Conservation (phyloP, 2,329 filamentous ascomycete species). For the Ramularia collo-cygni region DNA sequence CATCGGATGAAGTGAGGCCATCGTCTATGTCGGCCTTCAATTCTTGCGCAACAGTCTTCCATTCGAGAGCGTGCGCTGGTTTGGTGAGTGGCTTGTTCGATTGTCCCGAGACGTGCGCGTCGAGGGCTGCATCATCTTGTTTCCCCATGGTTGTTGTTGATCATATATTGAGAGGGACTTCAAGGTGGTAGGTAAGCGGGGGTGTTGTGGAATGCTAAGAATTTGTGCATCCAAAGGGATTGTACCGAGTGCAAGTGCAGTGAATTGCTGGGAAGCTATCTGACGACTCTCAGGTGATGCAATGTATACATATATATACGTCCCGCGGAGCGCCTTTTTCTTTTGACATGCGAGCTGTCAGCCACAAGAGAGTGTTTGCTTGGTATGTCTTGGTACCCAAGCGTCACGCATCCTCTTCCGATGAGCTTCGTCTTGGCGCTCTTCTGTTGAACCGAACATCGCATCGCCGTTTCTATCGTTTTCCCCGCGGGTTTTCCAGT, state of each 20-base stretch:
- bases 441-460: too few species aligned
- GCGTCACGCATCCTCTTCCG: background rate
- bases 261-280: too few species aligned
- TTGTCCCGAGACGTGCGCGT: background rate
- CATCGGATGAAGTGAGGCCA: constrained; percentile 57
- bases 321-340: too few species aligned
- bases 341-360: too few species aligned
- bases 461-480: too few species aligned
- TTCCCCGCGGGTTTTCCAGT: too few species aligned
- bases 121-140: background rate
- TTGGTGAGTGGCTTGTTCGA: constrained; percentile 48
- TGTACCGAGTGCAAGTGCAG: constrained; percentile 1
- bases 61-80: constrained; percentile 56
- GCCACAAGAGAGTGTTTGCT: too few species aligned
- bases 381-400: constrained; percentile 1
- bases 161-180: background rate
- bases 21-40: constrained; percentile 59
- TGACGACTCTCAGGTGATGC: too few species aligned
- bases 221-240: background rate
- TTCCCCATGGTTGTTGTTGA: constrained; percentile 1
- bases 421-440: too few species aligned
- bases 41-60: constrained; percentile 46
- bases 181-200: background rate
- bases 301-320: too few species aligned
- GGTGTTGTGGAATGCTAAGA: constrained; percentile 1